These are phyloP conservation scores for Mycena sp. DNA, from an alignment of 1,284 basidiomycete genomes.

Conservation along the genomic window DNA sequence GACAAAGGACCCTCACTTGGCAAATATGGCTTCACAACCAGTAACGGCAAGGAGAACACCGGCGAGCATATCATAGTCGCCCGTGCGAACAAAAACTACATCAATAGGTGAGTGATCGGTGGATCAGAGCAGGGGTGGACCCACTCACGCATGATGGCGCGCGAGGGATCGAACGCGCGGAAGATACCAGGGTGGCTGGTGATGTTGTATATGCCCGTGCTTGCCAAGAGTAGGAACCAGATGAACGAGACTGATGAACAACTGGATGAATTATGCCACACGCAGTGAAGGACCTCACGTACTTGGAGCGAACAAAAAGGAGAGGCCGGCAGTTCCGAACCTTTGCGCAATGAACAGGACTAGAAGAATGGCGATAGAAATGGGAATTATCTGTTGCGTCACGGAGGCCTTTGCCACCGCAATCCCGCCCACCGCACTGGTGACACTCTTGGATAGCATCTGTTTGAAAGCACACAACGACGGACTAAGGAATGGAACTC, in stretches of 20 bases:
- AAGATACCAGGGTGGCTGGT: conserved; percentile 65
- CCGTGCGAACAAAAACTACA: conserved; percentile 70
- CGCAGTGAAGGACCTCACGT: too few species aligned
- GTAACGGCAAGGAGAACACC: conserved; percentile 73
- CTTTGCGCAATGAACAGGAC: conserved; percentile 66
- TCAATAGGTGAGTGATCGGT: not conserved
- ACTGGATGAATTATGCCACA: too few species aligned
- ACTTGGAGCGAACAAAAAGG: conserved; percentile 65
- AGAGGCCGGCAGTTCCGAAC: conserved; percentile 65
- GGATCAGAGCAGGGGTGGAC: not conserved
- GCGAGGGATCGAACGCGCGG: conserved; percentile 73
- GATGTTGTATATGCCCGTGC: conserved; percentile 69
- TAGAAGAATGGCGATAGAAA: conserved; percentile 72
- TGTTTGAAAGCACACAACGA: not conserved
- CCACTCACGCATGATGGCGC: conserved; percentile 64
- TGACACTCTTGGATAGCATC: conserved; percentile 47
- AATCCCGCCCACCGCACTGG: conserved; percentile 73
- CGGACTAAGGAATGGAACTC: not conserved
- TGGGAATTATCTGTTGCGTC: conserved; percentile 55
- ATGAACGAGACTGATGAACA: conserved; percentile 67
- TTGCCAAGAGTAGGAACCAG: conserved; percentile 64
- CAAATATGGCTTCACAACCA: conserved; percentile 75
- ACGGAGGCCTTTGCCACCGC: conserved; percentile 65
- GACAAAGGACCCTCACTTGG: conserved; percentile 53
- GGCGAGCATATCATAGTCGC: conserved; percentile 67